Evolutionary conservation across 2,329 filamentous ascomycete genomes (phyloP).

Genomic region (Pleochaeta shiraiana): DNA sequence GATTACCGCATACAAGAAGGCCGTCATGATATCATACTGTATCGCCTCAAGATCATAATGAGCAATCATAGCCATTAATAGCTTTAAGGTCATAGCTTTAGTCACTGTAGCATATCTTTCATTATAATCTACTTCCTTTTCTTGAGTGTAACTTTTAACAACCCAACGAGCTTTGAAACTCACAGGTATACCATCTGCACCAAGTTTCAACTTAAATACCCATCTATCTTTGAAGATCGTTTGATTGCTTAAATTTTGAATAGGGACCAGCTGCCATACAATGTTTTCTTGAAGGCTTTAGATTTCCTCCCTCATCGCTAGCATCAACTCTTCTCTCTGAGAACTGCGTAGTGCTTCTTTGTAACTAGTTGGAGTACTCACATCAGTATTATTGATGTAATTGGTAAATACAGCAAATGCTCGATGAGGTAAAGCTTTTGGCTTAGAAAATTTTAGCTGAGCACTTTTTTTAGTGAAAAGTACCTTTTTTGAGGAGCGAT

Average conservation of each 20-base stretch:
- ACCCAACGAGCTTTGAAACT: not conserved
- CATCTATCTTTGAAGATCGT: not conserved
- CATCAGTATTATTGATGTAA: not conserved
- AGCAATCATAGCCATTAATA: not conserved
- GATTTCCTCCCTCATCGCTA: not conserved
- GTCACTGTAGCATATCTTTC: not conserved
- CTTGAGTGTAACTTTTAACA: not conserved
- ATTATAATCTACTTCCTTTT: not conserved
- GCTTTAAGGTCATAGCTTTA: not conserved
- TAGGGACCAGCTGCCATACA: not conserved
- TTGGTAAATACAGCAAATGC: not conserved
- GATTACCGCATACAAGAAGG: not conserved
- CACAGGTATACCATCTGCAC: not conserved
- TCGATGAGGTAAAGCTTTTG: not conserved
- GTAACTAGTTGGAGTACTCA: not conserved
- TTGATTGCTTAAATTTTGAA: not conserved
- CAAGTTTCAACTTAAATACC: not conserved
- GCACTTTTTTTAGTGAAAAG: not conserved
- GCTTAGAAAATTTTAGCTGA: not conserved
- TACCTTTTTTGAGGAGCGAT: not conserved
- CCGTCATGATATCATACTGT: slow-evolving; percentile 3
- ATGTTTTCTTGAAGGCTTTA: not conserved
- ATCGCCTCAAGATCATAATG: slow-evolving; percentile 2
- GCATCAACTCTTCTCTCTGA: not conserved
- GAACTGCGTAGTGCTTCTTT: not conserved